These are phyloP conservation scores for Monascus purpureus DNA, from an alignment of 495 filamentous ascomycete genomes.

Conservation along the genomic window DNA sequence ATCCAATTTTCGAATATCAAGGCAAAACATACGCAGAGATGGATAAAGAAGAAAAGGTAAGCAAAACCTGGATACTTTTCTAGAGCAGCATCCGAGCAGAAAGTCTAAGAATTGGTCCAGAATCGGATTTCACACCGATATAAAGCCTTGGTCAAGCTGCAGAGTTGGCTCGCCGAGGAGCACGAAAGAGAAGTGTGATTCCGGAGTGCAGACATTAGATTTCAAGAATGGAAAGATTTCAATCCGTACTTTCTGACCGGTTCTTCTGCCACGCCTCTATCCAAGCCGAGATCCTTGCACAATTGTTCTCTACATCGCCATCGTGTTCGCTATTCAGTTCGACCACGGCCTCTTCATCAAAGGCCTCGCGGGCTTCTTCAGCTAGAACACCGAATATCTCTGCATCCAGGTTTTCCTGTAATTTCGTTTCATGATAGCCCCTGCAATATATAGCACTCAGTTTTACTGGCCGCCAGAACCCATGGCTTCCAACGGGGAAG, in stretches of 20 bases:
- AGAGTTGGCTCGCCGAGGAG: constrained; percentile 59
- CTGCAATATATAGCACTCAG: constrained; percentile 20
- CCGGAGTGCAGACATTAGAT: constrained; percentile 11
- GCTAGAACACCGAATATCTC: constrained; percentile 95
- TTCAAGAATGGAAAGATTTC: constrained; percentile 1
- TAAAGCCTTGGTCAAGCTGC: constrained; percentile 73
- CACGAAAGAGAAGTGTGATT: constrained; percentile 8
- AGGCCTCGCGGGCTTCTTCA: constrained; percentile 79
- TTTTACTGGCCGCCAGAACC: background rate
- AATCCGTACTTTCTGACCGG: constrained; percentile 14
- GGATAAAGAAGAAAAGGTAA: constrained; percentile 68
- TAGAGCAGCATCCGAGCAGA: no score
- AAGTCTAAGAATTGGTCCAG: constrained; percentile 17
- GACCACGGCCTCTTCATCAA: constrained; percentile 77
- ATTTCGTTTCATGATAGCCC: constrained; percentile 67
- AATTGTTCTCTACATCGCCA: constrained; percentile 76
- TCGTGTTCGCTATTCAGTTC: constrained; percentile 71
- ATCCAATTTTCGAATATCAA: constrained; percentile 89
- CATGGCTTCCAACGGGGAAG: constrained; percentile 1
- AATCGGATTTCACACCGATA: constrained; percentile 85
- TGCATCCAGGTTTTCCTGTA: constrained; percentile 91
- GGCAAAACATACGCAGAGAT: constrained; percentile 96
- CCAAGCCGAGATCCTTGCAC: constrained; percentile 75
- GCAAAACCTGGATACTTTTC: no score
- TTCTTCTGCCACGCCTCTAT: constrained; percentile 66